A percentile compares a stretch with the other conserved stretches of the same genome.
Conservation (phyloP, 306 rosid species). For the Fragaria iinumae region DNA sequence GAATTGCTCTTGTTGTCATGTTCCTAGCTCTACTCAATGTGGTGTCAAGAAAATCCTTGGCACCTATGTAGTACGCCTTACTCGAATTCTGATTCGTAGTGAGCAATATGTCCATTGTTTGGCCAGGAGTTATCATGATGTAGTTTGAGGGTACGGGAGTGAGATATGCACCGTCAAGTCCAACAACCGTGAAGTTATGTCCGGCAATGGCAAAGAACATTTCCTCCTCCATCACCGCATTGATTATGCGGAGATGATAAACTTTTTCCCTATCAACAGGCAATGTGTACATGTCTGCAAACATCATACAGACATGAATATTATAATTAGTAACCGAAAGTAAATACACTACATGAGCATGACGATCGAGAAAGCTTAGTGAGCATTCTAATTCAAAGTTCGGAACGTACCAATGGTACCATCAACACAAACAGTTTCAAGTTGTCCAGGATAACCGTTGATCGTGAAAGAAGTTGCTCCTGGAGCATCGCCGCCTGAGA, state of each 20-base stretch:
- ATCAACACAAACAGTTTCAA: neutral
- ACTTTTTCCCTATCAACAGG: too few species aligned
- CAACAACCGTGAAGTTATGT: conserved; percentile 43
- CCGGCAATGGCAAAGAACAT: conserved; percentile 40
- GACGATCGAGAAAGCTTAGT: too few species aligned
- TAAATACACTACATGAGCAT: too few species aligned
- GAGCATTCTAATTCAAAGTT: too few species aligned
- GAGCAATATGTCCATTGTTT: conserved; percentile 38
- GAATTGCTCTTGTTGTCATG: neutral
- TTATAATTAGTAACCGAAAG: too few species aligned
- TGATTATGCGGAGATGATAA: neutral
- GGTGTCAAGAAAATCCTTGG: too few species aligned
- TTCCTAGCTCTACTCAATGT: too few species aligned
- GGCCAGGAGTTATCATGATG: conserved; percentile 47
- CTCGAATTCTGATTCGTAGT: conserved; percentile 32
- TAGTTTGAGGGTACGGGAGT: conserved; percentile 27
- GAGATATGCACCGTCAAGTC: conserved; percentile 33
- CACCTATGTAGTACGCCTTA: conserved; percentile 18
- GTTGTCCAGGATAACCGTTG: neutral
- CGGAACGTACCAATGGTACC: neutral
- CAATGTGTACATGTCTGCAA: too few species aligned
- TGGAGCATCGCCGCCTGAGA: neutral
- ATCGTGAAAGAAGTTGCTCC: neutral
- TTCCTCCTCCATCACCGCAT: conserved; percentile 34
- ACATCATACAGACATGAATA: too few species aligned